Evolutionary conservation across 2,329 filamentous ascomycete genomes (phyloP).

Genomic region (Macrophomina pseudophaseolina): DNA sequence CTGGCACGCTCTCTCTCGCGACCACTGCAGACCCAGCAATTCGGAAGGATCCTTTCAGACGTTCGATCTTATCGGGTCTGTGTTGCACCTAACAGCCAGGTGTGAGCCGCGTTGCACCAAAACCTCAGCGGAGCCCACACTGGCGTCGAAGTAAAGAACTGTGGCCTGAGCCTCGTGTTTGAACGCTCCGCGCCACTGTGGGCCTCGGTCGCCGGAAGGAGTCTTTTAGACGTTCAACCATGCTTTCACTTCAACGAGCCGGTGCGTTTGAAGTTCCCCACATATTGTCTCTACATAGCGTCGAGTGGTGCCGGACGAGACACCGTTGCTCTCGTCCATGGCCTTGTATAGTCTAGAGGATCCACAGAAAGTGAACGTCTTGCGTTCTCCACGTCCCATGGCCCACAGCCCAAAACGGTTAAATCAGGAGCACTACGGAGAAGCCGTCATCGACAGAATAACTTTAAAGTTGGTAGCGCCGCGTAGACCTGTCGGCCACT

Average conservation of each 20-base stretch:
- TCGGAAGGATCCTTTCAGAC: constrained; percentile 8
- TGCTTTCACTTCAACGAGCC: neutral
- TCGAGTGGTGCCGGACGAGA: neutral
- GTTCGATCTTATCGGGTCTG: neutral
- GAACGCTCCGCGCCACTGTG: constrained; percentile 1
- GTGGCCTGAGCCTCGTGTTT: neutral
- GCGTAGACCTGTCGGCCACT: neutral
- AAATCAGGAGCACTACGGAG: neutral
- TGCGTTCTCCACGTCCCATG: too few species aligned
- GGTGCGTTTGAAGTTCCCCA: neutral
- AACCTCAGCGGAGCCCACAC: too few species aligned
- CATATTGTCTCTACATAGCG: too few species aligned
- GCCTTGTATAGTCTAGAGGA: too few species aligned
- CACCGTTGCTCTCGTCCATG: neutral
- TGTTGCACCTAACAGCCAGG: neutral
- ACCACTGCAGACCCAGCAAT: neutral
- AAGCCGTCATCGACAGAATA: neutral
- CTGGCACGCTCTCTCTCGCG: neutral
- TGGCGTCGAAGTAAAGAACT: neutral
- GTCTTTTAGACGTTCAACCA: neutral
- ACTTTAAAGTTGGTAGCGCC: neutral
- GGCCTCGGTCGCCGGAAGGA: constrained; percentile 1
- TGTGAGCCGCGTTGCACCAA: neutral
- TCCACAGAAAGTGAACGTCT: too few species aligned
- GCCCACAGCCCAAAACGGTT: neutral